Evolutionary conservation across 2,329 filamentous ascomycete genomes (phyloP).

Genomic region (Hymenotorrendiella dingleyae): DNA sequence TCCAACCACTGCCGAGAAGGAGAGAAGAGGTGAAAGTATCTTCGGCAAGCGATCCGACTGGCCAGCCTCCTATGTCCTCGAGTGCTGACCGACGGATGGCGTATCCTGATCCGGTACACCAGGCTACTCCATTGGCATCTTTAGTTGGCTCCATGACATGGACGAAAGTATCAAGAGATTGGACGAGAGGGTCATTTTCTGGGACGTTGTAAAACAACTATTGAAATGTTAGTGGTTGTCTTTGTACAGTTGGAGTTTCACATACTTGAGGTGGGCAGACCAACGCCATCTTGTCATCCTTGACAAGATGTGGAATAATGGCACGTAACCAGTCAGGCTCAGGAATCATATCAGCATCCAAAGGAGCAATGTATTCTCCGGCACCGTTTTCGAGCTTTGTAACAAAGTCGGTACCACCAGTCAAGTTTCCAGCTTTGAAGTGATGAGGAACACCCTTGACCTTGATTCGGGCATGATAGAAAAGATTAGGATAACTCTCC

Average conservation of each 20-base stretch:
- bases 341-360: slow-evolving; percentile 65
- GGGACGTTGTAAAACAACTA: slow-evolving; percentile 58
- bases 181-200: slow-evolving; percentile 49
- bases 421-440: slow-evolving; percentile 61
- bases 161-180: slow-evolving; percentile 51
- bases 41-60: slow-evolving; percentile 52
- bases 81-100: slow-evolving; percentile 53
- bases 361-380: slow-evolving; percentile 53
- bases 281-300: slow-evolving; percentile 49
- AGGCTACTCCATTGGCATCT: slow-evolving; percentile 45
- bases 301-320: slow-evolving; percentile 52
- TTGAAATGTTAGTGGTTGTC: not conserved
- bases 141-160: slow-evolving; percentile 44
- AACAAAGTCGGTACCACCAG: slow-evolving; percentile 49
- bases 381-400: slow-evolving; percentile 47
- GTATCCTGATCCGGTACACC: slow-evolving; percentile 61
- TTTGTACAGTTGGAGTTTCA: not conserved
- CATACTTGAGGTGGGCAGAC: slow-evolving; percentile 50
- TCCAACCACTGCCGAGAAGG: slow-evolving; percentile 56
- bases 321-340: slow-evolving; percentile 54
- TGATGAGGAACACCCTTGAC: slow-evolving; percentile 37
- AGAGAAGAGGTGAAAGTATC: slow-evolving; percentile 54
- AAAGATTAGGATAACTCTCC: slow-evolving; percentile 43
- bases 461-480: slow-evolving; percentile 40
- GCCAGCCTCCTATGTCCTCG: slow-evolving; percentile 56